Conservation (phyloP, 2,329 filamentous ascomycete genomes). For the Cercospora sp. region DNA sequence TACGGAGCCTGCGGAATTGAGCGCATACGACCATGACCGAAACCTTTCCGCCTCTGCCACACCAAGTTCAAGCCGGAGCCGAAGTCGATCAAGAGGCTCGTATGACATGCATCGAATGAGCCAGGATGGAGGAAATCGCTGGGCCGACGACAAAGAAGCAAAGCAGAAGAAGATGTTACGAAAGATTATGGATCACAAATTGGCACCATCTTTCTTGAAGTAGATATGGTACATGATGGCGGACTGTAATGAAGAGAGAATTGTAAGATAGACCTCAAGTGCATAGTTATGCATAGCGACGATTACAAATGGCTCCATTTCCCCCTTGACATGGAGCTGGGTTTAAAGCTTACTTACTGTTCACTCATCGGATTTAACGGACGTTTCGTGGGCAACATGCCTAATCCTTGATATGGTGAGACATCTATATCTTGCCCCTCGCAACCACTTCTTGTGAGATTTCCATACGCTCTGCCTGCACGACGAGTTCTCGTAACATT, state of each 20-base stretch:
- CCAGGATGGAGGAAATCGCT: constrained; percentile 5
- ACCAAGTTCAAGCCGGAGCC: constrained; percentile 3
- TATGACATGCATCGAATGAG: constrained; percentile 9
- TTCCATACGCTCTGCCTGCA: too few species aligned
- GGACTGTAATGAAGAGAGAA: neutral
- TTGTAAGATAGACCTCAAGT: neutral
- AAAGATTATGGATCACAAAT: constrained; percentile 11
- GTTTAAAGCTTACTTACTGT: too few species aligned
- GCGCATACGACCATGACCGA: constrained; percentile 4
- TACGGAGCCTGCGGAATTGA: constrained; percentile 2
- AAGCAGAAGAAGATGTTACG: constrained; percentile 4
- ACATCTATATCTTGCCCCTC: neutral
- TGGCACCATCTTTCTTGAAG: constrained; percentile 13
- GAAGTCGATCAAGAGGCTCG: constrained; percentile 4
- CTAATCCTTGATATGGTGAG: too few species aligned
- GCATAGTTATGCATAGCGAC: neutral
- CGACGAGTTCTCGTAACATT: too few species aligned
- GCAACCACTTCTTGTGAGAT: neutral
- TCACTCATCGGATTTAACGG: too few species aligned
- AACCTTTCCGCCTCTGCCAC: neutral
- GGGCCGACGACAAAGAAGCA: constrained; percentile 8
- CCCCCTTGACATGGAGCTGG: too few species aligned
- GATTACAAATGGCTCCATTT: neutral
- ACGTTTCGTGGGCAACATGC: too few species aligned
- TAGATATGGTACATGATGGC: neutral